phyloP scores from a whole-genome alignment of 768 basidiomycete species.

The Rhodosporidiobolus sp. region DNA sequence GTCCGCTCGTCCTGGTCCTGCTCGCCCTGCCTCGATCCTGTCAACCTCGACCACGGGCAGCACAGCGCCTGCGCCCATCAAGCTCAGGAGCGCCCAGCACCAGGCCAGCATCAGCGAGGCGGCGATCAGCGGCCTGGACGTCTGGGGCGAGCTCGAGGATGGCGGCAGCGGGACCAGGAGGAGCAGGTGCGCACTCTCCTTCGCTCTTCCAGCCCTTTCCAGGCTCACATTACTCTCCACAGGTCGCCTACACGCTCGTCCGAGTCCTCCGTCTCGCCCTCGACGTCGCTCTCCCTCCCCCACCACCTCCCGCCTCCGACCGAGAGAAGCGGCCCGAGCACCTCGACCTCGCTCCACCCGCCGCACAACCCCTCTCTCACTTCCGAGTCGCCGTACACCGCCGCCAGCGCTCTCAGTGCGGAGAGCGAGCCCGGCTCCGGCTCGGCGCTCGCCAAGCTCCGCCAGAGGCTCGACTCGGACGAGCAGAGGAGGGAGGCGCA shows the following conservation, averaged over 20 bases:
- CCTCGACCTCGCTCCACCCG: too few relatives aligned
- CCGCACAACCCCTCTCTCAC: neutral
- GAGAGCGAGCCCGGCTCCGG: neutral
- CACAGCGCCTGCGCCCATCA: neutral
- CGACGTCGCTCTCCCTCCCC: neutral
- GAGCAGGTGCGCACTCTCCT: neutral
- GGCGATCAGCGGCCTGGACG: neutral
- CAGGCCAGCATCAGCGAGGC: neutral
- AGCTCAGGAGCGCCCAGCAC: neutral
- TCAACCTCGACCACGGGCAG: neutral
- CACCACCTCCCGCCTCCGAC: too few relatives aligned
- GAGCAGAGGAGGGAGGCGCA: neutral
- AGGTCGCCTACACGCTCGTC: neutral
- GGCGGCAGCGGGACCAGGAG: neutral
- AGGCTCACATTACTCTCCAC: too few relatives aligned
- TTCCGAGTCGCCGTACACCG: neutral
- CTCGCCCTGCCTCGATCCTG: neutral
- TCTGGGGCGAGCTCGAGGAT: neutral
- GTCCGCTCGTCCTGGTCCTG: neutral
- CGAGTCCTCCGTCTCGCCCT: neutral
- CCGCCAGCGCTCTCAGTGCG: neutral
- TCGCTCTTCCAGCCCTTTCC: neutral
- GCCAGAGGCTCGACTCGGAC: constrained; percentile 1
- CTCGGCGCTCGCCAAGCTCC: neutral
- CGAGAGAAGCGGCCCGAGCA: too few relatives aligned